Conservation (phyloP, 2,329 filamentous ascomycete species). For the Lithohypha guttulata region DNA sequence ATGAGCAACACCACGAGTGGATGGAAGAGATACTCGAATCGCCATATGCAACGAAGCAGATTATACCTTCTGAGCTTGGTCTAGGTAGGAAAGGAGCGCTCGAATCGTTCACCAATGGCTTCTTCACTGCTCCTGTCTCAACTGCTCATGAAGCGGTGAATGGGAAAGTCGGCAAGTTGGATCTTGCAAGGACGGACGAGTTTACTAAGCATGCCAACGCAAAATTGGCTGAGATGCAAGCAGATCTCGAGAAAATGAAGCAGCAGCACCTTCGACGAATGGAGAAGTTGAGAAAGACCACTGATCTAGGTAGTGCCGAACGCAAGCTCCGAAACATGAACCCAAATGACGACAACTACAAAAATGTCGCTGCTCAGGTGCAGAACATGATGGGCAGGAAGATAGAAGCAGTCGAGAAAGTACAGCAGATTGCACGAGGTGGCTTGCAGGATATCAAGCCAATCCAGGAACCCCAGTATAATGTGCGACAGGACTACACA, state of each 20-base stretch:
- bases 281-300: constrained; percentile 60
- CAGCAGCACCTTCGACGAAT: constrained; percentile 65
- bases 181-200: constrained; percentile 66
- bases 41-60: constrained; percentile 74
- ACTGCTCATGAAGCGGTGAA: constrained; percentile 25
- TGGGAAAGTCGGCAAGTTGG: constrained; percentile 49
- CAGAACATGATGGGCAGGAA: constrained; percentile 60
- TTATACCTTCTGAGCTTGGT: constrained; percentile 76
- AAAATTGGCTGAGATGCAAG: constrained; percentile 60
- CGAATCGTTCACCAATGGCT: constrained; percentile 67
- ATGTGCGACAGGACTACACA: constrained; percentile 2
- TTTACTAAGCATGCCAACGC: constrained; percentile 69
- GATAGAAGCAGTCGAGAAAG: constrained; percentile 51
- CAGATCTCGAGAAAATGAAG: constrained; percentile 78
- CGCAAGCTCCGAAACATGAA: constrained; percentile 59
- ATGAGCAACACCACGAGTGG: constrained; percentile 95
- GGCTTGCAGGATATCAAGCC: constrained; percentile 51
- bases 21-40: constrained; percentile 96
- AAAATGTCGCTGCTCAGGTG: constrained; percentile 64
- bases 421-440: constrained; percentile 66
- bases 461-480: constrained; percentile 1
- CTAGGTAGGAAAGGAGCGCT: constrained; percentile 77
- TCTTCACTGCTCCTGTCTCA: constrained; percentile 56
- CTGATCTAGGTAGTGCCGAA: constrained; percentile 62
- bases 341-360: constrained; percentile 41